These are phyloP conservation scores for Fonsecaea monophora DNA, from an alignment of 2,329 filamentous ascomycete genomes.

Conservation along the genomic window DNA sequence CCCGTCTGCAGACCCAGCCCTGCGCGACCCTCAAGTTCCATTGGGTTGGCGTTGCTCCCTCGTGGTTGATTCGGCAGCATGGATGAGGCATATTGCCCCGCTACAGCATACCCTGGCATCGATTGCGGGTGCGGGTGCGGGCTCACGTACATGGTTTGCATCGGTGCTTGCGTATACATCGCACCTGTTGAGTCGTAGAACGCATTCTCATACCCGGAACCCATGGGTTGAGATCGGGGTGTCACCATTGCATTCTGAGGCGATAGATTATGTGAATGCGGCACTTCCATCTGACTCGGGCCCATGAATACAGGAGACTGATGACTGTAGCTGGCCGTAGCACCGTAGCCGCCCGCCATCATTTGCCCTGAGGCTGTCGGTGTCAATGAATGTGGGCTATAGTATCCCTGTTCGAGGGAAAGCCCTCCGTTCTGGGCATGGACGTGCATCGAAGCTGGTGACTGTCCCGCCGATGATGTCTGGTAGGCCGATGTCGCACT, in stretches of 20 bases:
- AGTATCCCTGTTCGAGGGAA: slow-evolving; percentile 25
- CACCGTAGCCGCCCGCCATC: slow-evolving; percentile 14
- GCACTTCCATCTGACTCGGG: slow-evolving; percentile 1
- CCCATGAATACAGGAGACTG: slow-evolving; percentile 24
- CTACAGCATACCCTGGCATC: slow-evolving; percentile 19
- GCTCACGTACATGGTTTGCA: slow-evolving; percentile 25
- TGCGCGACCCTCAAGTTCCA: slow-evolving; percentile 17
- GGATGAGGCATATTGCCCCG: slow-evolving; percentile 22
- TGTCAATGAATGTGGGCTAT: slow-evolving; percentile 29
- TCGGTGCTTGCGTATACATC: slow-evolving; percentile 24
- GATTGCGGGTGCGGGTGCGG: slow-evolving; percentile 16
- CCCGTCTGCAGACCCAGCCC: slow-evolving; percentile 31
- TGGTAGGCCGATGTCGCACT: slow-evolving; percentile 42
- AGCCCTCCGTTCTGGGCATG: slow-evolving; percentile 22
- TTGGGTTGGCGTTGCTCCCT: slow-evolving; percentile 10
- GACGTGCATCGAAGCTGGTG: slow-evolving; percentile 32
- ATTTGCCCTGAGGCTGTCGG: slow-evolving; percentile 16
- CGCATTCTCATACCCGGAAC: slow-evolving; percentile 13
- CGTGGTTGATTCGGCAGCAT: slow-evolving; percentile 21
- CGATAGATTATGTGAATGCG: slow-evolving; percentile 27
- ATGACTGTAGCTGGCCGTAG: slow-evolving; percentile 11
- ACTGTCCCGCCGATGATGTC: slow-evolving; percentile 39
- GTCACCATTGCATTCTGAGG: slow-evolving; percentile 26
- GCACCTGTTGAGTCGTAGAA: slow-evolving; percentile 19
- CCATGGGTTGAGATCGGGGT: slow-evolving; percentile 27